Evolutionary conservation across 805 yeast species (phyloP).

Genomic region (Cyberlindnera mrakii): DNA sequence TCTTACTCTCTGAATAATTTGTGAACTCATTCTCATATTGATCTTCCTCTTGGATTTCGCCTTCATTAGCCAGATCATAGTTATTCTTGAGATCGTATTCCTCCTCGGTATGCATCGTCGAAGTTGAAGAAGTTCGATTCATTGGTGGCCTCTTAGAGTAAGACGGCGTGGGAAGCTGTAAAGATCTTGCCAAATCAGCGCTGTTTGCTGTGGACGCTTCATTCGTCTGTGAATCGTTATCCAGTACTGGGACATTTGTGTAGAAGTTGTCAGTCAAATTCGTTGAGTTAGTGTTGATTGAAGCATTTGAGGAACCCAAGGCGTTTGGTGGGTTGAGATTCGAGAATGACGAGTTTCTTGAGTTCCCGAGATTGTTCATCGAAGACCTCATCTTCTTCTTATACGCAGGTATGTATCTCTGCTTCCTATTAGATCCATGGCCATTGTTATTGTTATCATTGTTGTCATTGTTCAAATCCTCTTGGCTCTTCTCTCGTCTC

Average conservation of each 20-base stretch:
- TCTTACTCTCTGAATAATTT: conserved; percentile 37
- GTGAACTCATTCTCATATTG: conserved; percentile 42
- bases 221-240: conserved; percentile 9
- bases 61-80: conserved; percentile 24
- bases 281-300: conserved; percentile 20
- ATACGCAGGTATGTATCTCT: conserved; percentile 32
- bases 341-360: conserved; percentile 19
- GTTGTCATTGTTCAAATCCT: too few relatives aligned
- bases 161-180: conserved; percentile 23
- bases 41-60: conserved; percentile 36
- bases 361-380: conserved; percentile 17
- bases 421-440: conserved; percentile 4
- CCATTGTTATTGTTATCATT: neutral
- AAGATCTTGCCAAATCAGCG: conserved; percentile 19
- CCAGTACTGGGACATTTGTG: conserved; percentile 19
- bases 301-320: conserved; percentile 15
- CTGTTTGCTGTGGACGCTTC: conserved; percentile 7
- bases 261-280: conserved; percentile 23
- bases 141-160: conserved; percentile 13
- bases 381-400: conserved; percentile 27
- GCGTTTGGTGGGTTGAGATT: conserved; percentile 9
- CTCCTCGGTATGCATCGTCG: conserved; percentile 7
- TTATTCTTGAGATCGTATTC: conserved; percentile 28
- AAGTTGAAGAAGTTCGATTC: conserved; percentile 11
- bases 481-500: too few relatives aligned